Percentiles rank a stretch among this genome's conserved stretches.
These are phyloP conservation scores for Daldinia sp. DNA, from an alignment of 2,329 filamentous ascomycete species.

Conservation along the genomic window DNA sequence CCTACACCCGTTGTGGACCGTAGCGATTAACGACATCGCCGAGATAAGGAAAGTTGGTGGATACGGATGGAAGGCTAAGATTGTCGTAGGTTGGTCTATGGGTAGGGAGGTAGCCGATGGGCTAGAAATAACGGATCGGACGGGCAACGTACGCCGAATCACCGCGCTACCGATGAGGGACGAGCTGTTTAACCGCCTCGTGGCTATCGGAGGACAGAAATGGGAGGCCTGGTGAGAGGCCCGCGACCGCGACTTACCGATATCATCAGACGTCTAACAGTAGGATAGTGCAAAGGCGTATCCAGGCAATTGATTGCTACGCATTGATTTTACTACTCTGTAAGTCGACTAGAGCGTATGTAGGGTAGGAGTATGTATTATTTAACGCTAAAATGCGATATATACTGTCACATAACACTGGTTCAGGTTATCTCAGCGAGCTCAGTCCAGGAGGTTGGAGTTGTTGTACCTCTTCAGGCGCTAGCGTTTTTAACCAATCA, in stretches of 20 bases:
- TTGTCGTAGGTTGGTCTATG: slow-evolving; percentile 82
- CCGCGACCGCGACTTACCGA: background rate
- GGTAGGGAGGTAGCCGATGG: slow-evolving; percentile 79
- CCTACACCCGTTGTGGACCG: slow-evolving; percentile 70
- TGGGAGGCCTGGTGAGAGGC: slow-evolving; percentile 75
- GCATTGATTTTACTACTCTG: background rate
- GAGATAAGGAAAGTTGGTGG: slow-evolving; percentile 84
- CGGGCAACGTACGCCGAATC: slow-evolving; percentile 64
- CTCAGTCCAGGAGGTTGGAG: too few relatives aligned
- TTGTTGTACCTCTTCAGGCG: too few relatives aligned
- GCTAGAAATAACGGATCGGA: slow-evolving; percentile 69
- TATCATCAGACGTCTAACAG: slow-evolving; percentile 11
- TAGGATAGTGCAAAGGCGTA: background rate
- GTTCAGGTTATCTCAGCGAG: too few relatives aligned
- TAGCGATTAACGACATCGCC: slow-evolving; percentile 74
- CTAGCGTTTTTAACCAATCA: too few relatives aligned
- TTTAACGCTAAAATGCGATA: too few relatives aligned
- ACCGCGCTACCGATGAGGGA: slow-evolving; percentile 78
- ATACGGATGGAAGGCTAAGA: slow-evolving; percentile 83
- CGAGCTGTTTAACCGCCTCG: slow-evolving; percentile 80
- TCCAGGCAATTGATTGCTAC: background rate
- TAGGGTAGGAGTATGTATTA: background rate
- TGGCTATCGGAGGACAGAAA: slow-evolving; percentile 81
- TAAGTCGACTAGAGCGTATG: background rate
- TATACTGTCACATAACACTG: too few relatives aligned